Percentiles rank a stretch among this genome's conserved stretches.
phyloP scores from a whole-genome alignment of 805 yeast genomes.

The Candida tibetensis region DNA sequence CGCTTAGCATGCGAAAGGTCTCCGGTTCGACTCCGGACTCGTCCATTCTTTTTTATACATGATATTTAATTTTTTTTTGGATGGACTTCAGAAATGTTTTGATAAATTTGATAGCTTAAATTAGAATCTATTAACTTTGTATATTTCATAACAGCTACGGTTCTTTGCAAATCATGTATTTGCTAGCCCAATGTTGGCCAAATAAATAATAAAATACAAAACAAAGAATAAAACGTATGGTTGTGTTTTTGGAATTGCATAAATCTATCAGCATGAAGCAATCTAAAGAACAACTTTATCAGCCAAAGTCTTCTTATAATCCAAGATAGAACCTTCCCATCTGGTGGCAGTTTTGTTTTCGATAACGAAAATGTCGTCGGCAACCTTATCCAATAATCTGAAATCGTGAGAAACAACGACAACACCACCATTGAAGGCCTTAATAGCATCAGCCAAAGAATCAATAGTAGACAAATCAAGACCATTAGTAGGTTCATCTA shows the following conservation, averaged over 20 bases:
- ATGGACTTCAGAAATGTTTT: too few species aligned
- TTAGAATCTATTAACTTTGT: too few species aligned
- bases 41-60: constrained; percentile 54
- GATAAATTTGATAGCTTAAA: too few species aligned
- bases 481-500: constrained; percentile 99
- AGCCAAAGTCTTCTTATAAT: constrained; percentile 93
- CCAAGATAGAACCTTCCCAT: constrained; percentile 91
- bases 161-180: background rate
- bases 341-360: constrained; percentile 93
- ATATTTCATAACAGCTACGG: too few species aligned
- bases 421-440: constrained; percentile 95
- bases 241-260: background rate
- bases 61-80: too few species aligned
- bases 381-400: constrained; percentile 95
- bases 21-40: constrained; percentile 77
- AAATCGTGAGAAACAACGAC: constrained; percentile 98
- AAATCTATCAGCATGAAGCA: background rate
- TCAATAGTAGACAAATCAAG: constrained; percentile 97
- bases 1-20: constrained; percentile 80
- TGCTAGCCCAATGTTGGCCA: background rate
- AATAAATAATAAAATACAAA: background rate
- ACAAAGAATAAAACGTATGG: background rate
- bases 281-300: constrained; percentile 69
- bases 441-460: constrained; percentile 94
- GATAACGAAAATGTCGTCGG: constrained; percentile 94